phyloP scores from a whole-genome alignment of 148 eudicot species.

The Chenopodium berlandieri region DNA sequence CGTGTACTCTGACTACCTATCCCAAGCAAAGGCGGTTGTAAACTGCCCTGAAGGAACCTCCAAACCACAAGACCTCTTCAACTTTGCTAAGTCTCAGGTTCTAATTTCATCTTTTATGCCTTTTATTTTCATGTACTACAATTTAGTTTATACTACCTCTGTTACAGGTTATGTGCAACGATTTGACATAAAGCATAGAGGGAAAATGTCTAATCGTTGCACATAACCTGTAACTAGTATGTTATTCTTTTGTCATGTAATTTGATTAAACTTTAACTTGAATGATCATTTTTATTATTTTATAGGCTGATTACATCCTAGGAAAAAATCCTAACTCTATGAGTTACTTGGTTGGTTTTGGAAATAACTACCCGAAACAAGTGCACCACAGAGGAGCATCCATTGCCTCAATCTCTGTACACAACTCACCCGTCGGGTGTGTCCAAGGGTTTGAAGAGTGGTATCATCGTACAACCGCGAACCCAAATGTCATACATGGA shows the following conservation, averaged over 20 bases:
- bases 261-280: neutral
- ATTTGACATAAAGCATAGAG: too few species aligned
- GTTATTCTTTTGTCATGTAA: neutral
- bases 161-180: too few species aligned
- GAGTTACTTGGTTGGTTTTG: slow-evolving; percentile 83
- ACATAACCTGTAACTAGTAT: too few species aligned
- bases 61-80: slow-evolving; percentile 37
- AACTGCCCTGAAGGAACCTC: slow-evolving; percentile 32
- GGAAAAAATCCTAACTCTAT: slow-evolving; percentile 79
- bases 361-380: slow-evolving; percentile 60
- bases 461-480: slow-evolving; percentile 47
- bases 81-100: slow-evolving; percentile 78
- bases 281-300: neutral
- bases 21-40: slow-evolving; percentile 25
- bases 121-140: neutral
- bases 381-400: slow-evolving; percentile 94
- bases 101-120: neutral
- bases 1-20: slow-evolving; percentile 41
- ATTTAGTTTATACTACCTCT: neutral
- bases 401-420: slow-evolving; percentile 44
- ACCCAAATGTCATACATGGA: slow-evolving; percentile 70
- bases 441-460: slow-evolving; percentile 72
- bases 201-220: too few species aligned
- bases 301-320: slow-evolving; percentile 77
- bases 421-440: slow-evolving; percentile 49